phyloP scores from a whole-genome alignment of 805 yeast genomes.

The Helenozyma rhizophorensis region DNA sequence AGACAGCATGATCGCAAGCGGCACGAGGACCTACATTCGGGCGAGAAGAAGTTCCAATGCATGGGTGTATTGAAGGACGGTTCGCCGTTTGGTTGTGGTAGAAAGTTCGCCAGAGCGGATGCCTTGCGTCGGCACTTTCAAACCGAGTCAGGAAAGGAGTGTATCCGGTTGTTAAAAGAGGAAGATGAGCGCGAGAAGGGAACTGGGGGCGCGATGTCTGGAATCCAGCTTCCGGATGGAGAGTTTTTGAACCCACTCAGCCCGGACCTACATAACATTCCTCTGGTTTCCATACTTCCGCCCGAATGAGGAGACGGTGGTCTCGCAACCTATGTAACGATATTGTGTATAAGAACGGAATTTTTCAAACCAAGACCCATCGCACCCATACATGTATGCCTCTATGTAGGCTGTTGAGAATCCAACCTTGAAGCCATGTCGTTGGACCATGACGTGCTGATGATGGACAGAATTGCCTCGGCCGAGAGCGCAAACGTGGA shows the following conservation, averaged over 20 bases:
- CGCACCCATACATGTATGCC: not conserved
- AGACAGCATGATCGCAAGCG: constrained; percentile 44
- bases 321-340: too few species aligned
- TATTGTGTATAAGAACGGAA: not conserved
- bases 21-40: constrained; percentile 59
- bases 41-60: constrained; percentile 72
- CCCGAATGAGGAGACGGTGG: too few species aligned
- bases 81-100: constrained; percentile 42
- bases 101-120: constrained; percentile 44
- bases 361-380: not conserved
- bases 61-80: constrained; percentile 57
- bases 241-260: constrained; percentile 13
- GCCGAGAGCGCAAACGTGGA: constrained; percentile 7
- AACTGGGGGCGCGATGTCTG: constrained; percentile 7
- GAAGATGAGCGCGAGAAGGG: constrained; percentile 34
- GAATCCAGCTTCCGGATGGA: constrained; percentile 18
- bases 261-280: constrained; percentile 12
- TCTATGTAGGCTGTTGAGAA: not conserved
- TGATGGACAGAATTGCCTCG: constrained; percentile 26
- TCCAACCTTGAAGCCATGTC: constrained; percentile 15
- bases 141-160: constrained; percentile 43
- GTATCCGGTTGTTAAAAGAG: constrained; percentile 37
- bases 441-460: constrained; percentile 26
- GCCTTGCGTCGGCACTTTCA: constrained; percentile 44
- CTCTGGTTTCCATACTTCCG: constrained; percentile 38